Evolutionary conservation across 345 rosid genomes (phyloP).

Genomic region (Conringia planisiliqua): DNA sequence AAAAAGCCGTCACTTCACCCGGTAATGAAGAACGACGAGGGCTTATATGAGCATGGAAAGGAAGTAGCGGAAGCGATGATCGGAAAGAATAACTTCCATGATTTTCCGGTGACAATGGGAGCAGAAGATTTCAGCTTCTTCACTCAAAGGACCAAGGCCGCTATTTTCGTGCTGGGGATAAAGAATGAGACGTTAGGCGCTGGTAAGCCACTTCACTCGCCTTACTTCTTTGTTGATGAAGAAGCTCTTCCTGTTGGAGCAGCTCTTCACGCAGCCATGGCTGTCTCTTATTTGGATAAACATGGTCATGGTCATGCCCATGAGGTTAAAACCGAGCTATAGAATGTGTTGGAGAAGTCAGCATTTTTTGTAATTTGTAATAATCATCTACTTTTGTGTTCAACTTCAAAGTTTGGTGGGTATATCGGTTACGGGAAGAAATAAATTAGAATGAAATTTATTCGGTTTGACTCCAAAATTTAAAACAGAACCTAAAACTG

Average conservation of each 20-base stretch:
- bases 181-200: conserved; percentile 53
- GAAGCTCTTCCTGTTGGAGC: conserved; percentile 62
- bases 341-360: neutral
- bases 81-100: conserved; percentile 53
- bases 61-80: conserved; percentile 49
- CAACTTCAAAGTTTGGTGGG: neutral
- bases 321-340: conserved; percentile 26
- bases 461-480: neutral
- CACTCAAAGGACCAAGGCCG: conserved; percentile 53
- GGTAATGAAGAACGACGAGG: conserved; percentile 50
- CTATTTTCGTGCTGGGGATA: conserved; percentile 50
- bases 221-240: conserved; percentile 61
- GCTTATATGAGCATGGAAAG: conserved; percentile 49
- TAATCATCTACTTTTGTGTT: neutral
- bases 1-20: conserved; percentile 51
- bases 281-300: conserved; percentile 52
- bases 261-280: conserved; percentile 62
- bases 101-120: conserved; percentile 57
- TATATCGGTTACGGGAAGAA: neutral
- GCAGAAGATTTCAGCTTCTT: conserved; percentile 73
- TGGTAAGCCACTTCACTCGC: conserved; percentile 54
- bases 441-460: neutral
- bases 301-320: conserved; percentile 26
- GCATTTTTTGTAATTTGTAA: neutral
- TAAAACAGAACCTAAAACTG: neutral